Percentiles rank a stretch among this genome's conserved stretches.
Conservation (phyloP, 225 moss, liverwort and hornwort species). For the Anthoceros angustus region DNA sequence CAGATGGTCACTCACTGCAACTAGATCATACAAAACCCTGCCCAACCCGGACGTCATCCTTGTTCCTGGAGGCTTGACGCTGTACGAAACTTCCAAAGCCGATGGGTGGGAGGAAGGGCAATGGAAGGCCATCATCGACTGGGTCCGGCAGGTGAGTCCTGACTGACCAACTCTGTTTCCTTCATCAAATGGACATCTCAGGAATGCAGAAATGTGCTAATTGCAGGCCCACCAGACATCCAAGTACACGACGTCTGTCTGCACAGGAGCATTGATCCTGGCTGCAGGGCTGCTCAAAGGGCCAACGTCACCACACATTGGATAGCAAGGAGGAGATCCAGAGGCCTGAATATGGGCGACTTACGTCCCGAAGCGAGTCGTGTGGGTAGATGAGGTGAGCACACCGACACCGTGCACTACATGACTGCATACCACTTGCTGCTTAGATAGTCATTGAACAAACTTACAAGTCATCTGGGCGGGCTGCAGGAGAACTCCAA, state of each 20-base stretch:
- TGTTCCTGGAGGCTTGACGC: background rate
- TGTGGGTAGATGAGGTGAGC: background rate
- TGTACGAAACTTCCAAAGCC: background rate
- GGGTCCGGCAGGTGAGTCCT: background rate
- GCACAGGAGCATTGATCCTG: background rate
- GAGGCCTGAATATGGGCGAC: background rate
- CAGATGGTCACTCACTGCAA: background rate
- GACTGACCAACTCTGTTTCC: background rate
- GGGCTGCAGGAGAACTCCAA: constrained; percentile 10
- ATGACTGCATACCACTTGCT: background rate
- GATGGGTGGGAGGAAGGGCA: no score
- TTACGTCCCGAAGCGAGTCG: background rate
- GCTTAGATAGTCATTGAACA: no score
- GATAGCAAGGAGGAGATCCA: background rate
- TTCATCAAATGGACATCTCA: background rate
- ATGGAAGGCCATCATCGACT: background rate
- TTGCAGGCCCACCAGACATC: background rate
- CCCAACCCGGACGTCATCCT: background rate
- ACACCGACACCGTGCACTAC: background rate
- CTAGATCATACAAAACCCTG: background rate
- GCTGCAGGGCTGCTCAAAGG: constrained; percentile 1
- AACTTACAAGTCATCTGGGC: background rate
- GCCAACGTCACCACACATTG: background rate
- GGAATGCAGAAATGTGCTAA: background rate
- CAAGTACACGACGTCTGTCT: background rate